phyloP scores from a whole-genome alignment of 345 rosid species.

The Pugionium dolabratum region DNA sequence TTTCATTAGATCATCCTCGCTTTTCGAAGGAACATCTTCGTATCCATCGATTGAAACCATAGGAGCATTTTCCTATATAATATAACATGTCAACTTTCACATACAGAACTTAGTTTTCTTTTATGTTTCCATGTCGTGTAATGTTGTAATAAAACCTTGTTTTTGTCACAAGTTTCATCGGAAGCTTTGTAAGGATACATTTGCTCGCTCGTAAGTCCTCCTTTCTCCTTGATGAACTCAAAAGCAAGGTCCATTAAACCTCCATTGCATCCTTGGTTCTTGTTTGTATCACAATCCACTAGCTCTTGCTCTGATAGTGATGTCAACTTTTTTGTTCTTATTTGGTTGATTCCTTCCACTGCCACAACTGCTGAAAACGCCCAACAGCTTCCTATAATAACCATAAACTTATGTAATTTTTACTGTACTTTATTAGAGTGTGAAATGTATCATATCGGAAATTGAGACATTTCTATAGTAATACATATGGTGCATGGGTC shows the following conservation, averaged over 20 bases:
- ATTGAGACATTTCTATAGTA: too few relatives aligned
- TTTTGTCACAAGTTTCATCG: conserved; percentile 54
- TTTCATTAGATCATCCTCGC: conserved; percentile 61
- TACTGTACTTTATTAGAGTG: too few relatives aligned
- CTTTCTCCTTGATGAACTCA: conserved; percentile 60
- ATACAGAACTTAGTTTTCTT: too few relatives aligned
- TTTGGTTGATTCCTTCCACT: conserved; percentile 81
- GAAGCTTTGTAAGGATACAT: conserved; percentile 69
- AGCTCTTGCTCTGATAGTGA: conserved; percentile 78
- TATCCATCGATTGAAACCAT: conserved; percentile 63
- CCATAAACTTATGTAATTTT: neutral
- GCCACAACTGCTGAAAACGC: conserved; percentile 85
- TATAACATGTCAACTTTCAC: neutral
- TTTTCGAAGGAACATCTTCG: conserved; percentile 66
- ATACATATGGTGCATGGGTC: too few relatives aligned
- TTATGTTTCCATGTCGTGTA: neutral
- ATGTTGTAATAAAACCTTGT: conserved; percentile 44
- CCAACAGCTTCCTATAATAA: conserved; percentile 79
- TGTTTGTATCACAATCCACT: conserved; percentile 61
- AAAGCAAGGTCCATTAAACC: conserved; percentile 84
- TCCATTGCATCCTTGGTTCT: conserved; percentile 78
- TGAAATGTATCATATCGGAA: too few relatives aligned
- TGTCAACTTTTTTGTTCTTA: conserved; percentile 56
- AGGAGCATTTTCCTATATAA: conserved; percentile 61
- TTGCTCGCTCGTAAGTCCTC: conserved; percentile 65